phyloP scores from a whole-genome alignment of 1,139 yeast genomes.

The Scheffersomyces illinoinensis region DNA sequence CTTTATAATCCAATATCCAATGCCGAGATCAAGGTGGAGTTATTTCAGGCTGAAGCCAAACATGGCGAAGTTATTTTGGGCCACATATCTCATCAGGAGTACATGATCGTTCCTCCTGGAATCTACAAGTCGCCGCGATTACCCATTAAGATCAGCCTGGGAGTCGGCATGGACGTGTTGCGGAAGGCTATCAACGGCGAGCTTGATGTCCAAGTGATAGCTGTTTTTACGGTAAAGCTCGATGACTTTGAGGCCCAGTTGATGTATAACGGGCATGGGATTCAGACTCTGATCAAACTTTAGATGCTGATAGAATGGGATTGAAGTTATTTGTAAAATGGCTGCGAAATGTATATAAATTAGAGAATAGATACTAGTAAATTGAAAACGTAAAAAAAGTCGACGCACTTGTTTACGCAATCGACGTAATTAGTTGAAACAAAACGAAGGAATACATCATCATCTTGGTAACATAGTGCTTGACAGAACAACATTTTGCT shows the following conservation, averaged over 20 bases:
- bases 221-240: constrained; percentile 37
- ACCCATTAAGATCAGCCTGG: constrained; percentile 47
- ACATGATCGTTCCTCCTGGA: constrained; percentile 49
- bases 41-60: constrained; percentile 47
- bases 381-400: neutral
- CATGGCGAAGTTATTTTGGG: constrained; percentile 50
- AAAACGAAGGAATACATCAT: no score
- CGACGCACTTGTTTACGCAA: no score
- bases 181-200: constrained; percentile 52
- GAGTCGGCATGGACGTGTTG: constrained; percentile 51
- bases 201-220: constrained; percentile 45
- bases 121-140: constrained; percentile 46
- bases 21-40: constrained; percentile 35
- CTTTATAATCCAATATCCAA: constrained; percentile 54
- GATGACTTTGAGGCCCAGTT: constrained; percentile 40
- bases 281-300: constrained; percentile 34
- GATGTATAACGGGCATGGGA: constrained; percentile 44
- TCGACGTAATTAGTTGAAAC: neutral
- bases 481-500: no score
- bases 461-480: no score
- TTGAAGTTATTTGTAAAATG: neutral
- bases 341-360: neutral
- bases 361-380: no score
- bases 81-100: constrained; percentile 35
- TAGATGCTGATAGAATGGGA: neutral